Conservation (phyloP, 2,329 filamentous ascomycete genomes). For the Neonectria punicea region DNA sequence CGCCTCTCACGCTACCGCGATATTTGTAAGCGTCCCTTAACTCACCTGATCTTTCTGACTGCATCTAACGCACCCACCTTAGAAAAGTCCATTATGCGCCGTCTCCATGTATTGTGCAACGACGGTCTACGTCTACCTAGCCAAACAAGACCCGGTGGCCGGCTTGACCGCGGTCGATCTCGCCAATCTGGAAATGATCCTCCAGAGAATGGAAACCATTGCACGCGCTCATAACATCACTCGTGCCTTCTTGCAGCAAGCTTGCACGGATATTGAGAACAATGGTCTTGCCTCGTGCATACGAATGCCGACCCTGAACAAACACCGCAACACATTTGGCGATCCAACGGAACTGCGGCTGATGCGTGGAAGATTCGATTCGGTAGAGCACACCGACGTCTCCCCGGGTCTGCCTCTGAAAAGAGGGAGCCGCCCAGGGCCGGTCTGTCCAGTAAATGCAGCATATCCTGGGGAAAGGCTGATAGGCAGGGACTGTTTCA, state of each 20-base stretch:
- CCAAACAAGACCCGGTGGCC: slow-evolving; percentile 73
- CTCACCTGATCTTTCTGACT: no score
- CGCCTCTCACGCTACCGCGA: slow-evolving; percentile 75
- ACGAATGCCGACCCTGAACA: slow-evolving; percentile 49
- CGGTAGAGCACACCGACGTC: slow-evolving; percentile 27
- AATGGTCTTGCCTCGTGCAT: slow-evolving; percentile 54
- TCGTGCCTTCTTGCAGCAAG: slow-evolving; percentile 84
- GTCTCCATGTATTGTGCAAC: slow-evolving; percentile 88
- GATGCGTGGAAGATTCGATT: no score
- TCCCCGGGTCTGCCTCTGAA: slow-evolving; percentile 55
- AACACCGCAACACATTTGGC: slow-evolving; percentile 46
- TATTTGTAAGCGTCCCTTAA: slow-evolving; percentile 64
- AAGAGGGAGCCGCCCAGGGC: neutral
- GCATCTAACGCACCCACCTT: neutral
- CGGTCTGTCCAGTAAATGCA: neutral
- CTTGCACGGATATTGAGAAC: slow-evolving; percentile 80
- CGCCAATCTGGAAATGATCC: slow-evolving; percentile 75
- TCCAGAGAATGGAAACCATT: slow-evolving; percentile 81
- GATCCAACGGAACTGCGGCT: neutral
- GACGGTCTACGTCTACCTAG: slow-evolving; percentile 83
- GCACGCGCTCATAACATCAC: slow-evolving; percentile 80
- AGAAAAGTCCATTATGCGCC: slow-evolving; percentile 58
- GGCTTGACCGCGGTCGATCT: slow-evolving; percentile 60
- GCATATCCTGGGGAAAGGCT: neutral
- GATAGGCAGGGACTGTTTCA: slow-evolving; percentile 44